Base-by-base conservation (phyloP, 305 asterid species). In the Rubia peregrina region DNA sequence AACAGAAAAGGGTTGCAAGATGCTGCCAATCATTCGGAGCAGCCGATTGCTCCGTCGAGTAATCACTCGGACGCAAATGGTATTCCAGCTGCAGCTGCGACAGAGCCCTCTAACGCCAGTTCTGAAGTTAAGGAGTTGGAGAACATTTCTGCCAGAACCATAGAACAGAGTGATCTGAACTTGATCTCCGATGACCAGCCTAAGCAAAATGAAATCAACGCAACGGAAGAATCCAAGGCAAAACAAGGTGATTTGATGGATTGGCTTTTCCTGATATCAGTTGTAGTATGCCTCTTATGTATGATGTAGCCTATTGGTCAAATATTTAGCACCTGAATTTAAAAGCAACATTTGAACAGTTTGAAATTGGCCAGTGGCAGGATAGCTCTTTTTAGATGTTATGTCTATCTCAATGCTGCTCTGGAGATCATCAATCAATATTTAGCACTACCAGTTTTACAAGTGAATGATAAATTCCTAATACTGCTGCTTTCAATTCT, bases 1-100 rank as follows among this genome's bases (percentile, higher is more conserved):
- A 70, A 56, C 51, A 40, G 73, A 8, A 70, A 70, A 56, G 73
- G 73, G 41, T 56, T 24, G 7, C 73, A 70, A 56, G 71, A 61
- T 78, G 82, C 80, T 76, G 61, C 70, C 16, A 82, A n/a, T 65
- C 72, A 78, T 19, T 41, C 81, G 1, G 88, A 85, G 69, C 87
- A 68, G 75, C 55, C 81, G 24, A 87, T 80, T 70, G 76, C 78
- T 80, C 76, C 85, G 49, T 71, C 55, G 76, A 77, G 68, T 38
- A 82, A 76, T 66, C 62, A 76, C 75, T 68, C 82, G 12, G 83
- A 79, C 73, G 83, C 85, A 17, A 81, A 84, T 80, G 95, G 89
- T 63, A 83, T 72, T 74, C 24, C 71, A 57, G 75, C 59, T 76
- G 71, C 71, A 57, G 75, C 53, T 76, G 70, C 75, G 41, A 74